Evolutionary conservation across 2,329 filamentous ascomycete genomes (phyloP).

Genomic region (Colletotrichum theobromicola): DNA sequence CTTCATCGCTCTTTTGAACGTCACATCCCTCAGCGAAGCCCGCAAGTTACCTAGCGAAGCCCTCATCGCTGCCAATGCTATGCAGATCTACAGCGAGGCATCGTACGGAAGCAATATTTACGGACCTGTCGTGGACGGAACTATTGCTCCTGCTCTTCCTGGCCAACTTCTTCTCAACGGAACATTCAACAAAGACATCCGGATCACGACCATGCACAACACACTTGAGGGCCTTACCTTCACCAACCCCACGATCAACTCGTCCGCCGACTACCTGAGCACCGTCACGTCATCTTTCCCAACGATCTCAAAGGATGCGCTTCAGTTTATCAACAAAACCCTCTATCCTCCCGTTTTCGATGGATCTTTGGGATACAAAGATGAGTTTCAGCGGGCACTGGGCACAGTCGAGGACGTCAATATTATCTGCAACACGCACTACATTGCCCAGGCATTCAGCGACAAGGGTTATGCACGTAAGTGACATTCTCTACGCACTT

Average conservation of each 20-base stretch:
- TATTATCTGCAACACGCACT: not conserved
- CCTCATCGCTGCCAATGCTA: not conserved
- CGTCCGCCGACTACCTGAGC: not conserved
- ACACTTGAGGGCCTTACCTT: not conserved
- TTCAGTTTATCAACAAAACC: not conserved
- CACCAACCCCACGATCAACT: not conserved
- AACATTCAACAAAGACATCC: not conserved
- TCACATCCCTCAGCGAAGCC: not conserved
- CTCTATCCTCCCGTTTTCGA: not conserved
- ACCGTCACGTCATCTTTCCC: not conserved
- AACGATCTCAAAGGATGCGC: not conserved
- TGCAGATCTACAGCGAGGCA: not conserved
- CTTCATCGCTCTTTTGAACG: not conserved
- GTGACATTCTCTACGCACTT: not conserved
- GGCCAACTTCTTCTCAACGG: not conserved
- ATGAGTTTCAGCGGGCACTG: not conserved
- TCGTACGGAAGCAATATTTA: not conserved
- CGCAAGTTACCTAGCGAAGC: not conserved
- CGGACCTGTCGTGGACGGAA: not conserved
- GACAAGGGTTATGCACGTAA: not conserved
- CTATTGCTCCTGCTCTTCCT: not conserved
- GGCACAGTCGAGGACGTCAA: not conserved
- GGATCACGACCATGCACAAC: not conserved
- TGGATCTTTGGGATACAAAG: not conserved
- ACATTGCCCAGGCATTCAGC: not conserved